These are phyloP conservation scores for Lepidium sativum DNA, from an alignment of 345 rosid genomes.

Conservation along the genomic window DNA sequence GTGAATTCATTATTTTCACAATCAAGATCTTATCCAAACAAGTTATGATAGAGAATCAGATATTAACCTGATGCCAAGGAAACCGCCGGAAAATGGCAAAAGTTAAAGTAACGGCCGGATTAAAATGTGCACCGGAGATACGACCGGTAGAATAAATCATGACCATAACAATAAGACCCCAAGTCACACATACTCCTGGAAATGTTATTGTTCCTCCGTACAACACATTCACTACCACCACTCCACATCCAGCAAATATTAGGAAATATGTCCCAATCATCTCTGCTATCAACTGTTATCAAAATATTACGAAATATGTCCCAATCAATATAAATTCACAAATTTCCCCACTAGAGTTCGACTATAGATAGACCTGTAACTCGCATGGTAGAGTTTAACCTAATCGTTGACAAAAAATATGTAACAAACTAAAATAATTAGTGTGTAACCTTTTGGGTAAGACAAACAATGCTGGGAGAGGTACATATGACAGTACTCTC, in stretches of 20 bases:
- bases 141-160: slow-evolving; percentile 65
- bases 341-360: no score
- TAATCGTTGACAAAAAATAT: not conserved
- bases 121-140: slow-evolving; percentile 81
- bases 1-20: not conserved
- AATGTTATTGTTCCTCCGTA: slow-evolving; percentile 46
- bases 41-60: not conserved
- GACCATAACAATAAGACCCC: slow-evolving; percentile 74
- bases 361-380: no score
- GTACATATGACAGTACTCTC: slow-evolving; percentile 11
- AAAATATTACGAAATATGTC: not conserved
- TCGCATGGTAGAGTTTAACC: no score
- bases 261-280: slow-evolving; percentile 59
- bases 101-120: slow-evolving; percentile 65
- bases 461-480: slow-evolving; percentile 22
- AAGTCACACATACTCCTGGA: slow-evolving; percentile 55
- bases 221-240: slow-evolving; percentile 55
- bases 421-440: not conserved
- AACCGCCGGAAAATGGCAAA: slow-evolving; percentile 48
- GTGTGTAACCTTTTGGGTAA: slow-evolving; percentile 12
- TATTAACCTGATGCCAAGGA: slow-evolving; percentile 38
- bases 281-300: slow-evolving; percentile 52
- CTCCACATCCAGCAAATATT: slow-evolving; percentile 66
- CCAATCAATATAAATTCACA: no score
- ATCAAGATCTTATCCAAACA: not conserved